phyloP scores from a whole-genome alignment of 2,329 filamentous ascomycete species.

The Colletotrichum destructivum region DNA sequence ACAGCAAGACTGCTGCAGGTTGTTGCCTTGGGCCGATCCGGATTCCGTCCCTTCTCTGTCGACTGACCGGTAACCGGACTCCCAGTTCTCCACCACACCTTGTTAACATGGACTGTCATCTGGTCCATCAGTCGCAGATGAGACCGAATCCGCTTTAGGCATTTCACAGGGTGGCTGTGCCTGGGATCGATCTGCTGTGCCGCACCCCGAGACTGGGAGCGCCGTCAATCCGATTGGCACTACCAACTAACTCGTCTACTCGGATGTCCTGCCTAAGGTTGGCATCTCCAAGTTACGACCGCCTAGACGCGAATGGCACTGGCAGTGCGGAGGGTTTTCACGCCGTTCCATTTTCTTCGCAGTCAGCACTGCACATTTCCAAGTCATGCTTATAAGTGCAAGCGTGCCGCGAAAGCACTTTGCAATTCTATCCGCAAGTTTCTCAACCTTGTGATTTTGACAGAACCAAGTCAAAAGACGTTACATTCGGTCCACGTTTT shows the following conservation, averaged over 20 bases:
- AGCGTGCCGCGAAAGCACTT: background rate
- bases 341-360: background rate
- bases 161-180: conserved; percentile 32
- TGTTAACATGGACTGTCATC: conserved; percentile 13
- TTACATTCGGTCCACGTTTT: conserved; percentile 25
- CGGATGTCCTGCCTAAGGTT: conserved; percentile 23
- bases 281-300: background rate
- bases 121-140: conserved; percentile 20
- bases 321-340: background rate
- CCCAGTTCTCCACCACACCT: background rate
- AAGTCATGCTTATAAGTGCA: background rate
- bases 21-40: background rate
- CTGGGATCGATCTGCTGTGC: background rate
- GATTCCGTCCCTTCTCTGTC: conserved; percentile 8
- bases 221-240: conserved; percentile 2
- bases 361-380: background rate
- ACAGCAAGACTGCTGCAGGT: background rate
- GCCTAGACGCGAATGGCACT: background rate
- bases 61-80: background rate
- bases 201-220: conserved; percentile 17
- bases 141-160: conserved; percentile 30
- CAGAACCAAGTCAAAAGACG: conserved; percentile 17
- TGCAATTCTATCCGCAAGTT: background rate
- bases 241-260: background rate
- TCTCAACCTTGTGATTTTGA: background rate